Evolutionary conservation across 495 filamentous ascomycete species (phyloP), one percentile per base, ranked within the genome.

Genomic region (Polyplosphaeria fusca): DNA sequence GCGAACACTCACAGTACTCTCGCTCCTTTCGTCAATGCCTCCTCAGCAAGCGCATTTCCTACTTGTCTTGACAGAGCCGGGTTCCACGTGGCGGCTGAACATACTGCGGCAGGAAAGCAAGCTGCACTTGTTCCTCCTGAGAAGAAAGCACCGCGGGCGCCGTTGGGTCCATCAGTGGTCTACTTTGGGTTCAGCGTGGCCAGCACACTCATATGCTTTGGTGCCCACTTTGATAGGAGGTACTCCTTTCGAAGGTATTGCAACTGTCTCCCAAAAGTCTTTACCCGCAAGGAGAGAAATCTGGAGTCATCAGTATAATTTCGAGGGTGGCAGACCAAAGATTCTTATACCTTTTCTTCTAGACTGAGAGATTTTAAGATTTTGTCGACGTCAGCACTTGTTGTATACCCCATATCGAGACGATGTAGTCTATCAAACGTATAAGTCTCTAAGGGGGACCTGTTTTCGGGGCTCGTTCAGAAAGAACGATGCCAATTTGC

Each of bases 61-160:
- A 84, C 74, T 47, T 80, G 61, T 54, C 75, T 70, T 27, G 89
- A 75, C 11, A 92, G 73, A 13, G 80, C 75, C 1, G 71, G 70
- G 64, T 91, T 81, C 77, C 81, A 92, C 22, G 88, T 89, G 12
- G 87, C 77, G 24, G 84, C 87, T 7, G 90, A 76, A 1, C 80
- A 83, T 2, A 86, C 85, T 37, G 60, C 62, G 39, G 60, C 55
- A 20, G 62, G 62, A 23, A 65, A 61, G 43, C 62, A 65, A 9
- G 62, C 62, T 23, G 62, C 62, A 37, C 60, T 55, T 27, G 47
- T 54, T 13, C 57, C 62, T 22, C 47, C 54, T 24, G 37, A 52
- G 47, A 65, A 65, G 1, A 44, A 20, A 23, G 58, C 61, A 12
- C 62, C 62, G 19, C 62, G 57, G 41, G 55, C 62, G n/a, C 62